Base-by-base conservation (phyloP, 2,329 filamentous ascomycete species). In the Fusarium kyushuense region DNA sequence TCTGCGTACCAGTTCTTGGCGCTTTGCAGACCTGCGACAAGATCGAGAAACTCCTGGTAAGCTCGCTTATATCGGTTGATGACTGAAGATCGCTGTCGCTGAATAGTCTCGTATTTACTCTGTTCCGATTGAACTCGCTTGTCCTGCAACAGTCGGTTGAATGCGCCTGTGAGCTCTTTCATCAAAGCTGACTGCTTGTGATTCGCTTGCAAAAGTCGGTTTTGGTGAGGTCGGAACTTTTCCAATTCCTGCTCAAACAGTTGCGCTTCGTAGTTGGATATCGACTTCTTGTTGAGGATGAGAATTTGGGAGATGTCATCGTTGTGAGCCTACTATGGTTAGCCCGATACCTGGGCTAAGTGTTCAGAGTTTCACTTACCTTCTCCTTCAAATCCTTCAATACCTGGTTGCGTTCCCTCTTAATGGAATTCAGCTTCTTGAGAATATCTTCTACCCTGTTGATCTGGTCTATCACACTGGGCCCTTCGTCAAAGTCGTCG, bases 301-400 rank as follows among this genome's bases (percentile, higher is more conserved):
- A 99, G 84, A 14, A 98, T 94, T 75, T 97, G 96, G 7, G 94
- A 97, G 67, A 99, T 99, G 75, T 99, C 96, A 75, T 99, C 96
- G 70, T 92, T 93, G 80, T 97, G 95, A 54, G 95, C 91, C 95
- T 97, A 12, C 4, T 19, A 47, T 65, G 63, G 59, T 79, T 58
- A 76, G 72, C 59, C n/a, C 5, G 6, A 30, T 6, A 32, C 23
- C 45, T 23, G 33, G 10, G 21, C 21, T 38, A 13, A 32, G 10
- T 19, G 14, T 30, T 10, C 11, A 19, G 27, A 5, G 13, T n/a
- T 16, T 33, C 16, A 65, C 84, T 73, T 79, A 96, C 96, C 90
- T 97, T 98, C 70, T 98, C 94, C 79, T 99, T 99, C 72, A 99
- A 84, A 79, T 99, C 96, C 78, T 97, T 98, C 69, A 99, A 81